phyloP scores from a whole-genome alignment of 306 rosid species.

The Cicer yamashitae region DNA sequence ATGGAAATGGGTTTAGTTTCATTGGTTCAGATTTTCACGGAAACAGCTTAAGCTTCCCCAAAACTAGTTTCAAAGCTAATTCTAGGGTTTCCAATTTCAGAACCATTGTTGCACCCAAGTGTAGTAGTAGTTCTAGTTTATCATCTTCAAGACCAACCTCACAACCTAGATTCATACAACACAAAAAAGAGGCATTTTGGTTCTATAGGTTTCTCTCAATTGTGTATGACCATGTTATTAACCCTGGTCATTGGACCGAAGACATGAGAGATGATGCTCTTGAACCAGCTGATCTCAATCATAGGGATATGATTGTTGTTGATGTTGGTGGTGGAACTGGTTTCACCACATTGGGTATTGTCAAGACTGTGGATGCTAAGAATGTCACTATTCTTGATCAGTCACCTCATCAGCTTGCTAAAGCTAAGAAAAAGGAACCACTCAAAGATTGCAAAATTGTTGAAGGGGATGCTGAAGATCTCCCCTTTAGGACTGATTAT shows the following conservation, averaged over 20 bases:
- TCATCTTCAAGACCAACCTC: conserved; percentile 82
- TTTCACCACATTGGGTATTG: conserved; percentile 88
- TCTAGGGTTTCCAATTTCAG: conserved; percentile 48
- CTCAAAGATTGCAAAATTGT: conserved; percentile 82
- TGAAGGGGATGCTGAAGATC: conserved; percentile 94
- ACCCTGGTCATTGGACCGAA: conserved; percentile 97
- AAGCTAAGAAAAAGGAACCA: conserved; percentile 87
- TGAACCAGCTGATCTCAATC: conserved; percentile 80
- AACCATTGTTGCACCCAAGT: conserved; percentile 48
- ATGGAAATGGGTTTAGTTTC: conserved; percentile 58
- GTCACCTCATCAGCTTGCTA: conserved; percentile 95
- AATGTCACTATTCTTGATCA: conserved; percentile 92
- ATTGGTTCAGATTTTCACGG: conserved; percentile 54
- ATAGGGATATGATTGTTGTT: conserved; percentile 76
- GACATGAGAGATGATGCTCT: conserved; percentile 98
- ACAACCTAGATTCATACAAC: conserved; percentile 91
- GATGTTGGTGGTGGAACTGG: conserved; percentile 97
- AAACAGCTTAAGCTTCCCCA: conserved; percentile 51
- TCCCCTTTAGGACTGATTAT: conserved; percentile 86
- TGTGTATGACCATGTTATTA: conserved; percentile 86
- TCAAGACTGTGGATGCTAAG: conserved; percentile 89
- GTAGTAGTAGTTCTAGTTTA: conserved; percentile 49
- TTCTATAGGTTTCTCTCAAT: conserved; percentile 89
- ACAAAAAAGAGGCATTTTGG: conserved; percentile 96
- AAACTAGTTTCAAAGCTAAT: conserved; percentile 44